Evolutionary conservation across 2,329 filamentous ascomycete genomes (phyloP).

Genomic region (Plenodomus tracheiphilus): DNA sequence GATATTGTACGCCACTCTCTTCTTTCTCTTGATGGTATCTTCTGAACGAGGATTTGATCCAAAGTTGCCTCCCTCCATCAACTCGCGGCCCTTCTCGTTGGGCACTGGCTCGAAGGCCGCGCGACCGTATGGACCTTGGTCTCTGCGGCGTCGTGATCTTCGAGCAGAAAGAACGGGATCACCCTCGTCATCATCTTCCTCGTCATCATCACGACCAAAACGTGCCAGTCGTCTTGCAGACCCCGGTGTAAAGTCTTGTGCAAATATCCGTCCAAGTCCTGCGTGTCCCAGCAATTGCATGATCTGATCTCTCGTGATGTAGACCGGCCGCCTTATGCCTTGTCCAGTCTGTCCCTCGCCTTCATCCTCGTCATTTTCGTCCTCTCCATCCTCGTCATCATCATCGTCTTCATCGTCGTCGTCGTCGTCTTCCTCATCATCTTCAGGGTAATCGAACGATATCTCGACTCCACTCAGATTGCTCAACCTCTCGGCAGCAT

Average conservation of each 20-base stretch:
- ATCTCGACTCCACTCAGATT: slow-evolving; percentile 48
- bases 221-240: slow-evolving; percentile 15
- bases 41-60: slow-evolving; percentile 64
- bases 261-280: slow-evolving; percentile 58
- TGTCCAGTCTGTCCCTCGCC: slow-evolving; percentile 27
- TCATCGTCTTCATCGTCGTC: slow-evolving; percentile 38
- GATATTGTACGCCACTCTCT: slow-evolving; percentile 67
- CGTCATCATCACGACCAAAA: slow-evolving; percentile 41
- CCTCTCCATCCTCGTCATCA: slow-evolving; percentile 32
- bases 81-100: slow-evolving; percentile 70
- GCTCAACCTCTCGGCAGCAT: slow-evolving; percentile 48
- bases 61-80: slow-evolving; percentile 84
- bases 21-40: slow-evolving; percentile 61
- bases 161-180: slow-evolving; percentile 39
- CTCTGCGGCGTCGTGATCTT: slow-evolving; percentile 26
- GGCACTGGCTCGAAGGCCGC: slow-evolving; percentile 78
- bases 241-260: slow-evolving; percentile 32
- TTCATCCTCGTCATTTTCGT: slow-evolving; percentile 32
- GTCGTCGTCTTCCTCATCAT: slow-evolving; percentile 37
- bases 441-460: slow-evolving; percentile 46
- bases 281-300: slow-evolving; percentile 58
- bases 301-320: slow-evolving; percentile 55
- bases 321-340: slow-evolving; percentile 26
- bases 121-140: slow-evolving; percentile 52
- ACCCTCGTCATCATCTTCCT: slow-evolving; percentile 47